Evolutionary conservation across 176 grass and related monocot genomes (phyloP), one percentile per base, ranked within the genome.

Genomic region (Thalia dealbata): DNA sequence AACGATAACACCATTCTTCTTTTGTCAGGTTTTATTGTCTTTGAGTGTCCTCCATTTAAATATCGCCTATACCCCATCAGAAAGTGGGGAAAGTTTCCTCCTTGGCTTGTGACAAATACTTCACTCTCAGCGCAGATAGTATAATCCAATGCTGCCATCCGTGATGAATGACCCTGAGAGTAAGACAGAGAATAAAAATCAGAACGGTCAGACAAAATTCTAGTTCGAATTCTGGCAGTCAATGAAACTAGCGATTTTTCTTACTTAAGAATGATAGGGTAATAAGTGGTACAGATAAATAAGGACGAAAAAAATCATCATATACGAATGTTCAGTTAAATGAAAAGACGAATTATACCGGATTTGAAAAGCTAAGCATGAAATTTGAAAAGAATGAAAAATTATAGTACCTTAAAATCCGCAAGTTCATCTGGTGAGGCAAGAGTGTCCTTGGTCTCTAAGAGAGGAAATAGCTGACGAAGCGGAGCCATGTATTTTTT

Each of bases 71-170:
- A 82, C 29, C 92, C 92, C 70, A 92, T 90, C 77, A 96, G 44
- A 66, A 96, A 96, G 70, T 96, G 92, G 32, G 89, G 92, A 25
- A 96, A 96, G 72, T 92, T 96, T 69, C 89, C 88, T 43, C 92
- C 92, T 92, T 96, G 92, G 82, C 86, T 96, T 23, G 85, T 80
- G 28, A 92, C 84, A 76, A 96, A 96, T 12, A 77, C 70, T 84
- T 96, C 89, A 52, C 92, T 85, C 14, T 81, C 72, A 25, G 79
- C 78, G 45, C 89, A 92, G 21, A 96, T 52, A 3, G 67, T 86
- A 78, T 92, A 96, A 80, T 96, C 92, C 58, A 96, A 10, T 70
- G 89, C 89, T 45, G 92, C 92, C 65, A 92, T 68, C 78, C 89
- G 81, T 48, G 89, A 96, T 44, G 89, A 96, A 78, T 96, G 76